Base-by-base conservation (phyloP, 768 basidiomycete species). In the Dentipellis fragilis region DNA sequence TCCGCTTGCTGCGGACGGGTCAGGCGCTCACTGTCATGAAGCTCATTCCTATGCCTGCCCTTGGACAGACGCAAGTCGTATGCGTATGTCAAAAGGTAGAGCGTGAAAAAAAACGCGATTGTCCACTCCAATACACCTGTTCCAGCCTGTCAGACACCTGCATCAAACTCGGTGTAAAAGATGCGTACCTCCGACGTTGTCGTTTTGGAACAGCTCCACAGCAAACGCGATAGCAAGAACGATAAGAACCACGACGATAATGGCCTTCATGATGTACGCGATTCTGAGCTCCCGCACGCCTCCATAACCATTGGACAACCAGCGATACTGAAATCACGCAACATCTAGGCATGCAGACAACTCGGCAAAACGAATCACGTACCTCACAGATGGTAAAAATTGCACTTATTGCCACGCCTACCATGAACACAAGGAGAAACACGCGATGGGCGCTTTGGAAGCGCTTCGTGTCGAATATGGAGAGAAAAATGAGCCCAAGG, bases 341-440 rank as follows among this genome's bases (percentile, higher is more conserved):
- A 23, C 12, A 19, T n/a, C 9, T 14, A 6, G 56, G 3, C 51
- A 48, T 9, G 8, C 16, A 35, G 22, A 54, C 1, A 17, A 21
- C 21, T 23, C 8, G 22, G 51, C 49, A 10, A 8, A 14, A 23
- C 11, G 39, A 23, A 50, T 9, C 11, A 62, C 68, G 10, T 62
- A 81, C 84, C 75, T 91, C 87, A 8, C 78, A 54, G 21, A 88
- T 71, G 7, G 85, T 85, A 70, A 89, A 90, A 37, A 90, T 79
- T 19, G 86, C 84, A 56, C 83, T 84, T 36, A 89, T 63, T 2
- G 75, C 79, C 4, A 89, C 84, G 10, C 88, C 88, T 38, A 85
- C 48, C 51, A 89, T 82, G 68, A 89, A 91, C 9, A 89, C 69
- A 22, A 87, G 73, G 14, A 91, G 75, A 61, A 87, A 89, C 10